Evolutionary conservation across 192 early-diverging fungal species (phyloP), one percentile per base, ranked within the genome.

Genomic region (Funneliformis mosseae): DNA sequence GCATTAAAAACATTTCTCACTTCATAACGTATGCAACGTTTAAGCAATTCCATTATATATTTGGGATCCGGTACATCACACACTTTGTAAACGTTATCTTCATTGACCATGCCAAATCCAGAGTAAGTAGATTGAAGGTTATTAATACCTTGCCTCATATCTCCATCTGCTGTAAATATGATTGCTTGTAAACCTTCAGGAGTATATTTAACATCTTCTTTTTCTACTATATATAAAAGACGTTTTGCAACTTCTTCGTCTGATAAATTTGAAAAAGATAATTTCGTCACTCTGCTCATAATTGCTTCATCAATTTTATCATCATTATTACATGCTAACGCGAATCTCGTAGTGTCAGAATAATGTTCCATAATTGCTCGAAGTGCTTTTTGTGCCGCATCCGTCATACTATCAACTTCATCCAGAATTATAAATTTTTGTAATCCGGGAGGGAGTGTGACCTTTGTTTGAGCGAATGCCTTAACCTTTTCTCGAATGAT

Each of bases 321-420:
- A 42, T 96, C 96, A 81, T 95, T 85, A 84, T 99, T 99, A 87
- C 98, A 99, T 3, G 98, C 98, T 18, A 98, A 85, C 6, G 96
- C 97, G 88, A 99, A 99, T 38, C 98, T 91, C 12, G 98, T 99
- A 2, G 96, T 98, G 71, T 89, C 89, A 18, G 96, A 96, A 85
- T 96, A 99, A 60, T 98, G 93, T 84, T 99, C 98, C 97, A 99
- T 99, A 0, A 96, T 99, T 62, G 97, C 91, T 77, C 98, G 92
- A 77, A 99, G 90, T 42, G 98, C 98, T 84, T 99, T 97, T 82
- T 99, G 98, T 8, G 98, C 98, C 27, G 94, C 95, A 42, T 92
- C 87, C 11, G 97, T 98, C 98, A 99, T 98, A 83, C 95, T 97
- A 84, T 99, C 98, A n/a, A 96, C 98, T 88, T 99, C 98, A 84